These are phyloP conservation scores for Chlamydomonas applanata DNA, from an alignment of 139 green algal genomes.

Conservation along the genomic window DNA sequence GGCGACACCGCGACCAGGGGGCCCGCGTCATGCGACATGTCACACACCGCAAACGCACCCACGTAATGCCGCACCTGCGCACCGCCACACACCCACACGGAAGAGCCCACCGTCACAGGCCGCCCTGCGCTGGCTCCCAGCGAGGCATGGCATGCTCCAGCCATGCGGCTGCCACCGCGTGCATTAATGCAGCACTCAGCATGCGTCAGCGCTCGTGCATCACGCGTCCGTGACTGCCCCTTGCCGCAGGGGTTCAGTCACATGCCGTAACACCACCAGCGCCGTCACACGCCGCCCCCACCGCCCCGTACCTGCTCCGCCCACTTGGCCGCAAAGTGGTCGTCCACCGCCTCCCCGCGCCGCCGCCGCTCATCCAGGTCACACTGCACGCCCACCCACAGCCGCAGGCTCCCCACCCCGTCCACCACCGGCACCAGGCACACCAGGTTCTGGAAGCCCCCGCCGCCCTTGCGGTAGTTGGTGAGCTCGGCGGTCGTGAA, in stretches of 20 bases:
- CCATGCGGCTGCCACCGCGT: too few species aligned
- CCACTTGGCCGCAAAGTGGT: constrained; percentile 22
- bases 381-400: constrained; percentile 19
- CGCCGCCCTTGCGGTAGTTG: constrained; percentile 78
- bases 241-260: too few species aligned
- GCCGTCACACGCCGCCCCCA: too few species aligned
- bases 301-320: constrained; percentile 26
- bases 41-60: constrained; percentile 14
- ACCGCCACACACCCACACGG: too few species aligned
- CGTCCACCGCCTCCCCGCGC: constrained; percentile 15
- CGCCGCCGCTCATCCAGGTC: constrained; percentile 28
- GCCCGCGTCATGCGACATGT: neutral
- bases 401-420: constrained; percentile 35
- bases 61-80: constrained; percentile 16
- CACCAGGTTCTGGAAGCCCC: constrained; percentile 83
- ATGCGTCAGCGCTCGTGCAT: too few species aligned
- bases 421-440: constrained; percentile 76
- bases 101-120: too few species aligned
- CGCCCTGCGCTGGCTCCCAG: too few species aligned
- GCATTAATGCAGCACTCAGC: too few species aligned
- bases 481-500: constrained; percentile 13
- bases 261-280: too few species aligned
- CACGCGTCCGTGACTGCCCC: too few species aligned
- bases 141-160: too few species aligned
- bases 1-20: constrained; percentile 19